Conservation (phyloP, 352 stramenopile species). For the Phytophthora colocasiae region DNA sequence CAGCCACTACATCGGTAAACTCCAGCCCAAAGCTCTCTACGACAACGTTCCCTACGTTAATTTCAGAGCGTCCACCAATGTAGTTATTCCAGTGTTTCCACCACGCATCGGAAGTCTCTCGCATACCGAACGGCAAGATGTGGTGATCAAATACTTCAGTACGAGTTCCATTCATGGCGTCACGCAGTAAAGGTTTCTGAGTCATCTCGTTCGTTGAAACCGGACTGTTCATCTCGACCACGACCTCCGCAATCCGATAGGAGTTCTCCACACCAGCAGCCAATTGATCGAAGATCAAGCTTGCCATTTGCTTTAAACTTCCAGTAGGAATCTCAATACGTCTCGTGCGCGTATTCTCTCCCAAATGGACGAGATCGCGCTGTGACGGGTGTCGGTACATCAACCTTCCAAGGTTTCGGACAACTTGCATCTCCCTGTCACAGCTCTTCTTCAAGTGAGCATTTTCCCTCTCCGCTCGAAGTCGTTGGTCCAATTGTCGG, state of each 20-base stretch:
- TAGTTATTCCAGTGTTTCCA: constrained; percentile 38
- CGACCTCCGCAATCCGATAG: constrained; percentile 35
- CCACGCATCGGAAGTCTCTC: constrained; percentile 34
- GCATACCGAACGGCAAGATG: constrained; percentile 43
- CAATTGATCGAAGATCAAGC: constrained; percentile 40
- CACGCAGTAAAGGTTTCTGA: constrained; percentile 26
- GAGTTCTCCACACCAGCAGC: constrained; percentile 35
- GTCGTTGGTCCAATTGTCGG: constrained; percentile 23
- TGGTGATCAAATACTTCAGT: constrained; percentile 42
- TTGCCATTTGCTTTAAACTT: constrained; percentile 10
- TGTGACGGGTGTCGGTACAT: constrained; percentile 15
- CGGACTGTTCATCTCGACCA: constrained; percentile 28
- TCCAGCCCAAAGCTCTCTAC: constrained; percentile 60
- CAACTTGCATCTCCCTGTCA: constrained; percentile 9
- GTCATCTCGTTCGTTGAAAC: constrained; percentile 11
- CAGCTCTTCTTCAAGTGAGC: constrained; percentile 15
- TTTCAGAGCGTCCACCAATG: constrained; percentile 14
- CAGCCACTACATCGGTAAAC: constrained; percentile 43
- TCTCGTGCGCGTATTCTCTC: constrained; percentile 12
- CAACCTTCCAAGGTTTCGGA: constrained; percentile 23
- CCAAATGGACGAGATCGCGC: constrained; percentile 4
- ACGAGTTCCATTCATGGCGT: constrained; percentile 37
- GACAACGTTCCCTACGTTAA: constrained; percentile 43
- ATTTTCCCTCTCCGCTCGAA: constrained; percentile 4
- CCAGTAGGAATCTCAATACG: constrained; percentile 26